Base-by-base conservation (phyloP, 169 alveolate genomes). In the Eimeria mitis region DNA sequence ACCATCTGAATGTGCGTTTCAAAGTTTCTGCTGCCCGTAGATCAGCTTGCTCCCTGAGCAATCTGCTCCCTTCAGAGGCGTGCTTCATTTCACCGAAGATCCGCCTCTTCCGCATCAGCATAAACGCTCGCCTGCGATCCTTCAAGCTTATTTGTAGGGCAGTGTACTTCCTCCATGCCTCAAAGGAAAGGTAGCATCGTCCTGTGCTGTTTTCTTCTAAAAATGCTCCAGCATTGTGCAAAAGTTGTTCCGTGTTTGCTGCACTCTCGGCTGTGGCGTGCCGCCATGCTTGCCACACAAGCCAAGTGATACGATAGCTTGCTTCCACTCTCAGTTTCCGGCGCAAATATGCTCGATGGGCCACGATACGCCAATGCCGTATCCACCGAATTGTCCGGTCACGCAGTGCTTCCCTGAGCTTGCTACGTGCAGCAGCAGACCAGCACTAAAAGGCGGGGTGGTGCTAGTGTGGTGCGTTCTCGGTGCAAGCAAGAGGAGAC, bases 231-330 rank as follows among this genome's bases (percentile, higher is more conserved):
- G 92, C 78, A 44, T 13, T n/a, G 3, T 87, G 78, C 19, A 11
- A 19, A 9, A 19, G 83, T 31, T 28, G 47, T 25, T 28, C 47
- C 21, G 65, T 63, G 1, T 23, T 34, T 23, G 59, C 81, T 40
- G 44, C 23, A 7, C 65, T 56, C 11, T 34, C 81, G 11, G 61
- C 61, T 65, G 83, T 31, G 49, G 59, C 61, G 14, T 42, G 65
- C 34, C 31, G 79, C 92, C 92, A 87, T 40, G 59, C 44, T 87
- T 34, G 78, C 83, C 78, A 87, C 65, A 34, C 92, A 21, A 25
- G 59, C 81, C 83, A 87, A 28, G 63, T 28, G 61, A 54, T 42
- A 61, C 63, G 49, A 59, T 23, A 6, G 4, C 61, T 34, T 2
- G 54, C 81, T 49, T 49, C n/a, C 81, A 44, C 5, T 25, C 14